These are phyloP conservation scores for Russula compacta DNA, from an alignment of 768 basidiomycete genomes.

Conservation along the genomic window DNA sequence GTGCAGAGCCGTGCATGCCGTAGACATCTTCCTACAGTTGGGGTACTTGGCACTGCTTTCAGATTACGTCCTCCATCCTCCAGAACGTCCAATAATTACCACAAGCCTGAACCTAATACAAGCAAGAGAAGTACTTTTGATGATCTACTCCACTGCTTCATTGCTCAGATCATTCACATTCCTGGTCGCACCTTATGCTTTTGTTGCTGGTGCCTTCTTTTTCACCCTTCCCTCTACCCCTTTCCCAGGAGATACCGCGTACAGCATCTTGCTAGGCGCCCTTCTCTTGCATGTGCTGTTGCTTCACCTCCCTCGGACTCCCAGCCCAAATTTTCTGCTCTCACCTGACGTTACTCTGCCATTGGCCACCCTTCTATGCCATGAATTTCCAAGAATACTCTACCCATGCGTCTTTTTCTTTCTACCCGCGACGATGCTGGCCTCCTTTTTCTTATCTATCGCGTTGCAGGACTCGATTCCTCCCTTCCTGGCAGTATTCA, in stretches of 20 bases:
- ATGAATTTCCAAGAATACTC: constrained; percentile 31
- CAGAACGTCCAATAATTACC: constrained; percentile 25
- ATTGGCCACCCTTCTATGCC: constrained; percentile 34
- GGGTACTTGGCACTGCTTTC: constrained; percentile 35
- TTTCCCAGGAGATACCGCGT: constrained; percentile 32
- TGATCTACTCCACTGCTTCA: constrained; percentile 33
- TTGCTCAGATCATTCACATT: constrained; percentile 29
- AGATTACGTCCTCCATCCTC: constrained; percentile 31
- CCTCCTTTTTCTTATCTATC: constrained; percentile 37
- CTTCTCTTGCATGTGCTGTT: constrained; percentile 35
- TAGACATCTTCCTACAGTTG: constrained; percentile 34
- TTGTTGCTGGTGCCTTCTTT: constrained; percentile 36
- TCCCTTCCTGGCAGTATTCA: constrained; percentile 17
- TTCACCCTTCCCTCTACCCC: constrained; percentile 36
- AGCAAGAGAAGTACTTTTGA: constrained; percentile 31
- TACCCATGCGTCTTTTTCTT: constrained; percentile 38
- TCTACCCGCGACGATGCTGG: constrained; percentile 38
- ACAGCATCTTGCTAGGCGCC: constrained; percentile 34
- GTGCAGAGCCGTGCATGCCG: constrained; percentile 35
- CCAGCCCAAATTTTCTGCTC: constrained; percentile 39
- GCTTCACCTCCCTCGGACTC: constrained; percentile 38
- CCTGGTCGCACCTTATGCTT: constrained; percentile 28
- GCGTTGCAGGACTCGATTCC: constrained; percentile 34
- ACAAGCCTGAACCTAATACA: constrained; percentile 21
- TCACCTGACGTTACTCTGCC: constrained; percentile 35